A percentile compares a stretch with the other conserved stretches of the same genome.
Evolutionary conservation across 2,329 filamentous ascomycete species (phyloP).

Genomic region (Calonectria fujianensis): DNA sequence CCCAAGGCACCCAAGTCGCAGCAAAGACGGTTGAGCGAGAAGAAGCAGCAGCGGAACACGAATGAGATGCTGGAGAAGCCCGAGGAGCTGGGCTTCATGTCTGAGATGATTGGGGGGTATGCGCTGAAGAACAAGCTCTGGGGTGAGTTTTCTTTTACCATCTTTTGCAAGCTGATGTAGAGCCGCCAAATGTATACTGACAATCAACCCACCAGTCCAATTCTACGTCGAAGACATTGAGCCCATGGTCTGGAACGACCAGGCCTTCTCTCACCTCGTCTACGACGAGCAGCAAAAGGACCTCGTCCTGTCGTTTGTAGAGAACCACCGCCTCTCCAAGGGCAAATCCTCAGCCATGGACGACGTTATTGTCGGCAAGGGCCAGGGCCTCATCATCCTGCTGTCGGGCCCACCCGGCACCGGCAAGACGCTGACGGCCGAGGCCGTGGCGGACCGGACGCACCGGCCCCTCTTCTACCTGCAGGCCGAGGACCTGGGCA

Average conservation of each 20-base stretch:
- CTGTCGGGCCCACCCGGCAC: conserved; percentile 68
- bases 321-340: conserved; percentile 61
- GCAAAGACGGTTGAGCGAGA: conserved; percentile 56
- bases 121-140: conserved; percentile 68
- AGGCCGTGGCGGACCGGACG: conserved; percentile 65
- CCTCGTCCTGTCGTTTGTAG: conserved; percentile 68
- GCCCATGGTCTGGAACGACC: conserved; percentile 66
- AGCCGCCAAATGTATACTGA: conserved; percentile 30
- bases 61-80: conserved; percentile 61
- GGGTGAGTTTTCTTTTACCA: conserved; percentile 56
- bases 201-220: conserved; percentile 44
- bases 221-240: conserved; percentile 66
- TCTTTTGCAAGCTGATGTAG: background rate
- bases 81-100: conserved; percentile 64
- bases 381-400: conserved; percentile 66
- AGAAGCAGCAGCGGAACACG: conserved; percentile 62
- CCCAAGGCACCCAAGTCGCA: conserved; percentile 39
- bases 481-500: conserved; percentile 69
- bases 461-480: conserved; percentile 67
- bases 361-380: conserved; percentile 66
- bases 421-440: conserved; percentile 68
- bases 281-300: conserved; percentile 69
- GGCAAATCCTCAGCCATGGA: conserved; percentile 52
- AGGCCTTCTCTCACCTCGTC: conserved; percentile 67
- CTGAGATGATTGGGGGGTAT: conserved; percentile 65